Conservation (phyloP, 352 stramenopile genomes). For the Phytopythium helicoides region DNA sequence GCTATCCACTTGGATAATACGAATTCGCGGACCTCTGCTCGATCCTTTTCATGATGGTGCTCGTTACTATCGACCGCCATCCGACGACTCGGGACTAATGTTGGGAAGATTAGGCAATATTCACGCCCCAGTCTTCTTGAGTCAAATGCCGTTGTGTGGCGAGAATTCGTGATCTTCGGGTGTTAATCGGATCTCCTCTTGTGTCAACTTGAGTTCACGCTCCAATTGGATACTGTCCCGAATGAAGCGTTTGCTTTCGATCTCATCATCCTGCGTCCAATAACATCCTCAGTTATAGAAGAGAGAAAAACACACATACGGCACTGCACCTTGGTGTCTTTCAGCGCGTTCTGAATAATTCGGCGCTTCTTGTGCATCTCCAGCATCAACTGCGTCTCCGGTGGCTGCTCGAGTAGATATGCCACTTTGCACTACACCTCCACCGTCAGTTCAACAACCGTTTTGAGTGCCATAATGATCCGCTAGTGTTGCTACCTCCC, state of each 20-base stretch:
- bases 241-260: slow-evolving; percentile 50
- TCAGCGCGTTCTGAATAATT: slow-evolving; percentile 51
- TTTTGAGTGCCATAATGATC: no score
- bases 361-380: slow-evolving; percentile 75
- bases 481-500: slow-evolving; percentile 40
- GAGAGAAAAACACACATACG: neutral
- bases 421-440: slow-evolving; percentile 72
- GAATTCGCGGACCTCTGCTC: neutral
- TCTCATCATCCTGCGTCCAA: slow-evolving; percentile 28
- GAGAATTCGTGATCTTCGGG: slow-evolving; percentile 39
- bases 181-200: slow-evolving; percentile 32
- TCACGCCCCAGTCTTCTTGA: slow-evolving; percentile 56
- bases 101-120: slow-evolving; percentile 6
- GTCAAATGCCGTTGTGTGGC: slow-evolving; percentile 18
- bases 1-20: slow-evolving; percentile 1
- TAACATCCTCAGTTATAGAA: neutral
- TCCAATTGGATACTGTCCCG: slow-evolving; percentile 31
- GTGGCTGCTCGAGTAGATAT: slow-evolving; percentile 41
- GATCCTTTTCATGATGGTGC: neutral
- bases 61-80: no score
- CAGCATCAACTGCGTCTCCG: slow-evolving; percentile 36
- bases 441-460: no score
- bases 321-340: slow-evolving; percentile 31
- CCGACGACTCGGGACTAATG: no score
- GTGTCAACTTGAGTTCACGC: slow-evolving; percentile 28